Conservation (phyloP, 352 stramenopile genomes). For the Pythium dissotocum region DNA sequence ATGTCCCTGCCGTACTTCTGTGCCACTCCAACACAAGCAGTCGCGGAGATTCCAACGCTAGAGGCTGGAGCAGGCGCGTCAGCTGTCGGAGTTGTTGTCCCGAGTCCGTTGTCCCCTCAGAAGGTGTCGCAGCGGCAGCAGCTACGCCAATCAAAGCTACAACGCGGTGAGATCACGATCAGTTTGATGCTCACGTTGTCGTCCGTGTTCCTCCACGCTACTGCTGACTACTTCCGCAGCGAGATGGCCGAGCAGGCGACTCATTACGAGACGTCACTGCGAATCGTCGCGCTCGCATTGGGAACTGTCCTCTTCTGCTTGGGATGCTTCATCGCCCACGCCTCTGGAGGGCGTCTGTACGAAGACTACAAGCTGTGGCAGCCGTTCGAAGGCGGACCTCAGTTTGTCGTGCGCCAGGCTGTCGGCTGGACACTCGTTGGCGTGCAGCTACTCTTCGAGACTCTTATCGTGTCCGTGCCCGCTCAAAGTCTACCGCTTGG, state of each 20-base stretch:
- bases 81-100: background rate
- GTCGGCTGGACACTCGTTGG: slow-evolving; percentile 56
- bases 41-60: background rate
- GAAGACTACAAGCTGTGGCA: slow-evolving; percentile 40
- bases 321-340: slow-evolving; percentile 35
- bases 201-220: slow-evolving; percentile 37
- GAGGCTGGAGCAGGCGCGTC: slow-evolving; percentile 1
- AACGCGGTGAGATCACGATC: slow-evolving; percentile 42
- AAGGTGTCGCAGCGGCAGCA: background rate
- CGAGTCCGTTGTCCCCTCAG: background rate
- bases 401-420: slow-evolving; percentile 50
- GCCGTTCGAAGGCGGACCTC: slow-evolving; percentile 48
- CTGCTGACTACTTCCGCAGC: slow-evolving; percentile 42
- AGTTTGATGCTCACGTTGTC: slow-evolving; percentile 41
- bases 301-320: slow-evolving; percentile 34
- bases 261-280: slow-evolving; percentile 14
- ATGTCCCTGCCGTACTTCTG: slow-evolving; percentile 44
- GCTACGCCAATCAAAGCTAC: slow-evolving; percentile 11
- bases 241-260: slow-evolving; percentile 20
- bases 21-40: background rate
- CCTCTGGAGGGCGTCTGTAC: slow-evolving; percentile 32
- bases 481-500: slow-evolving; percentile 29
- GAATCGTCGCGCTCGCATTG: slow-evolving; percentile 20
- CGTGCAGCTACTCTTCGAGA: slow-evolving; percentile 54
- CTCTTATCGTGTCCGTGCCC: slow-evolving; percentile 37